Percentiles rank a stretch among this genome's conserved stretches.
Evolutionary conservation across 2,329 filamentous ascomycete species (phyloP).

Genomic region (Fusarium sambucinum): DNA sequence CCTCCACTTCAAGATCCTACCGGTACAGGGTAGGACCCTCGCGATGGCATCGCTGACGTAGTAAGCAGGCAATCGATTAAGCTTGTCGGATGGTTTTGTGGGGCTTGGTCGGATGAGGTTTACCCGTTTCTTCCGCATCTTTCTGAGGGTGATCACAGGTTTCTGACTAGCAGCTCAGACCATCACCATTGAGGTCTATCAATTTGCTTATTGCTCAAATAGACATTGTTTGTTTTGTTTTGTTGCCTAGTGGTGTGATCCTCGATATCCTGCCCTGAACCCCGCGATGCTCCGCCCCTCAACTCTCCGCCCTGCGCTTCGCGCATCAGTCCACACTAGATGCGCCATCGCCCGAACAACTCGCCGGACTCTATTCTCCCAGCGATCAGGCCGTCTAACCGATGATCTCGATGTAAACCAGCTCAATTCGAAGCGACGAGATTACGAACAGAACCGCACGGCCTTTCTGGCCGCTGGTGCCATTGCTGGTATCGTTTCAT

Average conservation of each 20-base stretch:
- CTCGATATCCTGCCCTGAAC: constrained; percentile 10
- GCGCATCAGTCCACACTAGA: constrained; percentile 41
- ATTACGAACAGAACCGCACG: constrained; percentile 64
- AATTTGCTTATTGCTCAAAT: not conserved
- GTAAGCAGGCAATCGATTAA: constrained; percentile 7
- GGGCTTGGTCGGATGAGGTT: constrained; percentile 28
- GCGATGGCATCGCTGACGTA: constrained; percentile 39
- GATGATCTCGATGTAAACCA: constrained; percentile 65
- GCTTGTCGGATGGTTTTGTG: constrained; percentile 18
- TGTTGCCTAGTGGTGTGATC: constrained; percentile 5
- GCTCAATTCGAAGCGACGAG: constrained; percentile 59
- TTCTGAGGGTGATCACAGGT: constrained; percentile 10
- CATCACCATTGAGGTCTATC: constrained; percentile 20
- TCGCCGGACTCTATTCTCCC: constrained; percentile 50
- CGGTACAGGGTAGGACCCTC: constrained; percentile 35
- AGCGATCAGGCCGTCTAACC: constrained; percentile 52
- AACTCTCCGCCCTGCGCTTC: constrained; percentile 49
- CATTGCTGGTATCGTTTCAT: constrained; percentile 62
- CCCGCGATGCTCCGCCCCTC: constrained; percentile 50
- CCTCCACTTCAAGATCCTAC: not conserved
- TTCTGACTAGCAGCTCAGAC: constrained; percentile 16
- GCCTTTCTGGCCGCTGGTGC: constrained; percentile 65
- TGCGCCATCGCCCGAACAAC: constrained; percentile 39
- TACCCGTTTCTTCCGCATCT: constrained; percentile 35
- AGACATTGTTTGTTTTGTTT: constrained; percentile 4